phyloP scores from a whole-genome alignment of 495 filamentous ascomycete species.

The Xylona heveae region DNA sequence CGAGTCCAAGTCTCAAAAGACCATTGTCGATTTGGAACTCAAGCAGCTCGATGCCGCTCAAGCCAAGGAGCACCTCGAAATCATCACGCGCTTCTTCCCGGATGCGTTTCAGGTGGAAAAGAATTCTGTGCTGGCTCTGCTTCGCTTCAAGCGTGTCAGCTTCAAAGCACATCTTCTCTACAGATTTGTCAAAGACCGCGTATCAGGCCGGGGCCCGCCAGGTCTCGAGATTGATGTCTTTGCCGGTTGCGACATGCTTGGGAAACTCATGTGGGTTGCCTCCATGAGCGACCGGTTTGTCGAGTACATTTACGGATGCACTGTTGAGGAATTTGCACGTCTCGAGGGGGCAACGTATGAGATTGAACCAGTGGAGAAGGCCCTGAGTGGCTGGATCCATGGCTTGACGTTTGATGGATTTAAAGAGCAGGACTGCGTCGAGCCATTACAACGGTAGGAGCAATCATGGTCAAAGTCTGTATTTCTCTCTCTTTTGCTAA shows the following conservation, averaged over 20 bases:
- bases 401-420: slow-evolving; percentile 63
- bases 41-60: slow-evolving; percentile 76
- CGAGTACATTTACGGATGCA: slow-evolving; percentile 52
- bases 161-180: slow-evolving; percentile 75
- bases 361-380: slow-evolving; percentile 79
- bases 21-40: slow-evolving; percentile 81
- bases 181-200: slow-evolving; percentile 55
- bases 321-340: slow-evolving; percentile 49
- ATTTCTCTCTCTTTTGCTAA: too few species aligned
- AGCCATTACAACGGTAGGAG: slow-evolving; percentile 47
- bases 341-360: slow-evolving; percentile 68
- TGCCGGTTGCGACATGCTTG: slow-evolving; percentile 53
- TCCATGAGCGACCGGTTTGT: slow-evolving; percentile 70
- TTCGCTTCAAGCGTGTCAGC: slow-evolving; percentile 69
- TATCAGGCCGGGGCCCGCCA: slow-evolving; percentile 29
- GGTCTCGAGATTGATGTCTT: slow-evolving; percentile 52
- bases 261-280: slow-evolving; percentile 70
- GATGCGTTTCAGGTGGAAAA: slow-evolving; percentile 60
- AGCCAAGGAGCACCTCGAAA: slow-evolving; percentile 67
- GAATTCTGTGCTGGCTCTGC: slow-evolving; percentile 64
- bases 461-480: not conserved
- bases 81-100: slow-evolving; percentile 74
- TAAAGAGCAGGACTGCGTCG: slow-evolving; percentile 59
- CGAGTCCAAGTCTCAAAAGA: slow-evolving; percentile 74
- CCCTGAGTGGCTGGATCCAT: slow-evolving; percentile 78